Percentiles rank a stretch among this genome's conserved stretches.
phyloP scores from a whole-genome alignment of 805 yeast genomes.

The Saturnispora kantuleensis region DNA sequence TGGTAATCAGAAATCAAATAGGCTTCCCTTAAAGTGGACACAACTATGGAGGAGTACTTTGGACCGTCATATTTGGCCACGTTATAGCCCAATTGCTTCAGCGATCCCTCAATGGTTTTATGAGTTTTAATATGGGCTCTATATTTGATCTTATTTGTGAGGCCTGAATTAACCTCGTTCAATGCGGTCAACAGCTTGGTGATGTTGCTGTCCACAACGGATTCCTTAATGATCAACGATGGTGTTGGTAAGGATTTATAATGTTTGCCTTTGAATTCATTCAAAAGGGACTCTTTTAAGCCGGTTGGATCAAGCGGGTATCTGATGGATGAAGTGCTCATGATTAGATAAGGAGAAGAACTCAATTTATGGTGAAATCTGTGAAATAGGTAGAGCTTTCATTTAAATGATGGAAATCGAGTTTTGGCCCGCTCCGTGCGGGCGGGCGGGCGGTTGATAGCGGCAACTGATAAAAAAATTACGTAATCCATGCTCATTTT shows the following conservation, averaged over 20 bases:
- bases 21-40: constrained; percentile 62
- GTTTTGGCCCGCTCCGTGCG: too few species aligned
- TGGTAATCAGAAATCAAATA: constrained; percentile 29
- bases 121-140: constrained; percentile 70
- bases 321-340: constrained; percentile 6
- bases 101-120: constrained; percentile 52
- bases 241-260: constrained; percentile 44
- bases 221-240: constrained; percentile 36
- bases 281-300: constrained; percentile 10
- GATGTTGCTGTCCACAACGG: constrained; percentile 12
- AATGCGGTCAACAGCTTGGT: constrained; percentile 2
- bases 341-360: background rate
- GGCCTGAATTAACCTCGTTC: background rate
- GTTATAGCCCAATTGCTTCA: constrained; percentile 42
- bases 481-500: too few species aligned
- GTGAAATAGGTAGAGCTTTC: too few species aligned
- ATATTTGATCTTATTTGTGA: constrained; percentile 28
- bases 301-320: constrained; percentile 8
- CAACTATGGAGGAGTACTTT: constrained; percentile 35
- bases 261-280: constrained; percentile 30
- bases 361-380: too few species aligned
- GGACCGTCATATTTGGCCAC: constrained; percentile 29
- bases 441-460: too few species aligned
- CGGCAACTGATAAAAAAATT: too few species aligned
- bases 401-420: too few species aligned